A percentile compares a stretch with the other conserved stretches of the same genome.
Evolutionary conservation across 768 basidiomycete species (phyloP).

Genomic region (Amanita molliuscula): DNA sequence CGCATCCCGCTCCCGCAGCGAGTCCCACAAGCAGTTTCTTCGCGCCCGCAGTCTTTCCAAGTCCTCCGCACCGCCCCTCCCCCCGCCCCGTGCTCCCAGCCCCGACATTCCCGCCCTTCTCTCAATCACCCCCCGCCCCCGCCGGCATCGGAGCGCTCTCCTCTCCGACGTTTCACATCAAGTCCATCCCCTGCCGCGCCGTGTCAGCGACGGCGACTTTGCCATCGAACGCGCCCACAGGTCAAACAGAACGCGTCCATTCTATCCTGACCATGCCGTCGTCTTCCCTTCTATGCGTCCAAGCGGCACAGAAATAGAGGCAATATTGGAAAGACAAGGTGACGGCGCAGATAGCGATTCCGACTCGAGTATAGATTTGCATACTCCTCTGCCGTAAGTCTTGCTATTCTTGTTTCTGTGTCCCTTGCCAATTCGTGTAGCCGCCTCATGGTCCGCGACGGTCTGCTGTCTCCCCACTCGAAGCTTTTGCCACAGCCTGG

Average conservation of each 20-base stretch:
- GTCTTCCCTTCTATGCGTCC: background rate
- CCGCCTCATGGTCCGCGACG: constrained; percentile 56
- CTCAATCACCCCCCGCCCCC: constrained; percentile 25
- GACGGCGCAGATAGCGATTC: constrained; percentile 30
- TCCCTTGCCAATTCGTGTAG: constrained; percentile 20
- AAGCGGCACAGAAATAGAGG: constrained; percentile 1
- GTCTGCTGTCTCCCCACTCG: constrained; percentile 55
- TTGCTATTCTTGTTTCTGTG: constrained; percentile 6
- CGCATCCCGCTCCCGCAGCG: constrained; percentile 14
- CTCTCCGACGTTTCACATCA: background rate
- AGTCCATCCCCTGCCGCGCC: background rate
- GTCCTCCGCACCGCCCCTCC: background rate
- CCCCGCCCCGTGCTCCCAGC: constrained; percentile 11
- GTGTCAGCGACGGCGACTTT: constrained; percentile 8
- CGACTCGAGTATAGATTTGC: constrained; percentile 58
- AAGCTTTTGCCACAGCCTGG: constrained; percentile 37
- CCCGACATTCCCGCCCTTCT: constrained; percentile 32
- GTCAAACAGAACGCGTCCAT: background rate
- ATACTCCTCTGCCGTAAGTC: constrained; percentile 60
- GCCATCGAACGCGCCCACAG: background rate
- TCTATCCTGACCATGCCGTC: background rate
- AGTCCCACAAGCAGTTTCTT: constrained; percentile 14
- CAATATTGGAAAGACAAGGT: constrained; percentile 12
- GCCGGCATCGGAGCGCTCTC: constrained; percentile 7
- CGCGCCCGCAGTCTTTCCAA: constrained; percentile 5